A percentile compares a stretch with the other conserved stretches of the same genome.
These are phyloP conservation scores for Phaeodactylum tricornutum DNA, from an alignment of 108 stramenopile genomes.

Conservation along the genomic window DNA sequence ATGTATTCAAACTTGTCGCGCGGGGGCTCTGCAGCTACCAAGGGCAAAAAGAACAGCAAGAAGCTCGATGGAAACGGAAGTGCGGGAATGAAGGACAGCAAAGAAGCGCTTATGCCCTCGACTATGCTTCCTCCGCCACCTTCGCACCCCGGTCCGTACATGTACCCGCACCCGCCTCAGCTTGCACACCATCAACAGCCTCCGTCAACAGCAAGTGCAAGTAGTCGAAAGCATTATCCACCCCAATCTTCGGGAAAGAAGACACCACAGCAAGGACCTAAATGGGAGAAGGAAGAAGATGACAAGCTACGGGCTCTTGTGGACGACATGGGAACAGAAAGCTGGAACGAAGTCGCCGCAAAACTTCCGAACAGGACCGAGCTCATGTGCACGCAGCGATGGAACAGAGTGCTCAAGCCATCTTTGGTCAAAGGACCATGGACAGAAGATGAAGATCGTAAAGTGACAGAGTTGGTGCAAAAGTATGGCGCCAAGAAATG, in stretches of 20 bases:
- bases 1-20: too few species aligned
- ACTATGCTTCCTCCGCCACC: background rate
- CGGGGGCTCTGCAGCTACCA: too few species aligned
- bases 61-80: too few species aligned
- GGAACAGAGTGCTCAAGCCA: slow-evolving; percentile 66
- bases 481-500: slow-evolving; percentile 70
- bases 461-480: slow-evolving; percentile 61
- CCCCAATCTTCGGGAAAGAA: slow-evolving; percentile 27
- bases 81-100: too few species aligned
- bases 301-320: slow-evolving; percentile 47
- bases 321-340: slow-evolving; percentile 51
- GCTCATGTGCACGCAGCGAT: slow-evolving; percentile 64
- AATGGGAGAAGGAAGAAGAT: slow-evolving; percentile 57
- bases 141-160: background rate
- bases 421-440: slow-evolving; percentile 75
- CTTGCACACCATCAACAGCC: background rate
- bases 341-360: slow-evolving; percentile 61
- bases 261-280: slow-evolving; percentile 25
- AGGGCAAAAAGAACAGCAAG: too few species aligned
- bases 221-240: too few species aligned
- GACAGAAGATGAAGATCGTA: slow-evolving; percentile 86
- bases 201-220: background rate
- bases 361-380: slow-evolving; percentile 45
- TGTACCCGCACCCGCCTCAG: background rate
- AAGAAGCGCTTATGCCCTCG: too few species aligned